Evolutionary conservation across 805 yeast genomes (phyloP), one percentile per base, ranked within the genome.

Genomic region (Candida sphagnicola): DNA sequence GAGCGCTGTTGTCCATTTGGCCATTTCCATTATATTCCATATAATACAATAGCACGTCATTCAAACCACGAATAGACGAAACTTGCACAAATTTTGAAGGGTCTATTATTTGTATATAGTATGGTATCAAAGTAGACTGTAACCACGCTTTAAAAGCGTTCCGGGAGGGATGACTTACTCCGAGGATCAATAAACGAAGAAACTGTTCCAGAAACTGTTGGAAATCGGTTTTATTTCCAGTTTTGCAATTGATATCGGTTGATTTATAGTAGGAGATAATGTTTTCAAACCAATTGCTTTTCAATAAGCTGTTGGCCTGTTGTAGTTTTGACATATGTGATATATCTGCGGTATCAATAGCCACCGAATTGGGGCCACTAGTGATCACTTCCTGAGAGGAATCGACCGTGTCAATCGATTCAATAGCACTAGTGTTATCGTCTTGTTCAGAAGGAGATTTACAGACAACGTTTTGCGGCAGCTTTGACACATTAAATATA

Each of bases 21-120:
- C 26, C 13, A 16, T 5, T 6, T 12, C 13, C 11, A 11, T 21
- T 26, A 40, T 17, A 23, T 40, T 41, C 14, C 31, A 28, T 8
- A 37, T 15, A 12, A 49, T 42, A 14, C 16, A 32, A 8, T 12
- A 25, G 16, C 16, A 19, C 6, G 18, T 24, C 25, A 25, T 31
- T 31, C 13, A 31, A 17, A 11, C 18, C 15, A 4, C 13, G 29
- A 13, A 26, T 26, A 8, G 29, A 5, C 6, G 29, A 26, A 26
- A 26, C n/a, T 13, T 26, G 29, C 6, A 26, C 29, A n/a, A 8
- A 26, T 26, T 13, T n/a, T 13, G 29, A 26, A 12, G 29, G 14
- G 12, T 26, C 29, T 5, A 26, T 5, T 13, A 13, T 13, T 12
- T 13, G 29, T 8, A 26, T 26, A 13, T 26, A 13, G 29, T 12